phyloP scores from a whole-genome alignment of 805 yeast genomes.

The Schwanniomyces pseudopolymorphus region DNA sequence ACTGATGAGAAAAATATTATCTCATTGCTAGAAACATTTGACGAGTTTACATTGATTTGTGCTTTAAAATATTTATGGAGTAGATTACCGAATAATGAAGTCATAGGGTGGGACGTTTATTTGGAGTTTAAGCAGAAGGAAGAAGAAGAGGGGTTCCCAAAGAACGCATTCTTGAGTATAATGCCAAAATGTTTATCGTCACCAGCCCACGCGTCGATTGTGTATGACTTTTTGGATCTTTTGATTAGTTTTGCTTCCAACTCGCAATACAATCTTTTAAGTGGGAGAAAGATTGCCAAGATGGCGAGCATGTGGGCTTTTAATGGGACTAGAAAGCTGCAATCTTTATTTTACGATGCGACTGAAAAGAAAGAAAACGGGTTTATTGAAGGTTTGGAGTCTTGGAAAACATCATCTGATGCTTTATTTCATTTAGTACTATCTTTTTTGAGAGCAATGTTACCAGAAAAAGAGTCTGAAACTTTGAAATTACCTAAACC shows the following conservation, averaged over 20 bases:
- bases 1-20: conserved; percentile 38
- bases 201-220: conserved; percentile 86
- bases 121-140: conserved; percentile 66
- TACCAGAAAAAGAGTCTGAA: conserved; percentile 63
- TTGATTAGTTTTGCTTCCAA: conserved; percentile 76
- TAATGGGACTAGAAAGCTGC: conserved; percentile 35
- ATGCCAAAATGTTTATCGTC: conserved; percentile 84
- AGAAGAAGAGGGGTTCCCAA: conserved; percentile 62
- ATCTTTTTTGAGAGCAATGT: conserved; percentile 76
- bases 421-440: conserved; percentile 81
- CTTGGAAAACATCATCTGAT: conserved; percentile 80
- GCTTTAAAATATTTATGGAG: conserved; percentile 86
- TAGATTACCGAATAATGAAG: conserved; percentile 72
- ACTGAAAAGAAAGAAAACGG: conserved; percentile 29
- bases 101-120: conserved; percentile 86
- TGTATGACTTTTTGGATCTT: conserved; percentile 82
- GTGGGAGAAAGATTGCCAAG: conserved; percentile 76
- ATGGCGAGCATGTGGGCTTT: conserved; percentile 92
- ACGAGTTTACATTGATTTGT: conserved; percentile 70
- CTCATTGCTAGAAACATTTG: conserved; percentile 45
- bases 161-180: conserved; percentile 70
- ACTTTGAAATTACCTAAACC: conserved; percentile 62
- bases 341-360: conserved; percentile 38
- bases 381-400: conserved; percentile 68
- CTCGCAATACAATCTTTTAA: conserved; percentile 72